Percentiles rank a stretch among this genome's conserved stretches.
Conservation (phyloP, 2,329 filamentous ascomycete species). For the Pyrenophora teres region DNA sequence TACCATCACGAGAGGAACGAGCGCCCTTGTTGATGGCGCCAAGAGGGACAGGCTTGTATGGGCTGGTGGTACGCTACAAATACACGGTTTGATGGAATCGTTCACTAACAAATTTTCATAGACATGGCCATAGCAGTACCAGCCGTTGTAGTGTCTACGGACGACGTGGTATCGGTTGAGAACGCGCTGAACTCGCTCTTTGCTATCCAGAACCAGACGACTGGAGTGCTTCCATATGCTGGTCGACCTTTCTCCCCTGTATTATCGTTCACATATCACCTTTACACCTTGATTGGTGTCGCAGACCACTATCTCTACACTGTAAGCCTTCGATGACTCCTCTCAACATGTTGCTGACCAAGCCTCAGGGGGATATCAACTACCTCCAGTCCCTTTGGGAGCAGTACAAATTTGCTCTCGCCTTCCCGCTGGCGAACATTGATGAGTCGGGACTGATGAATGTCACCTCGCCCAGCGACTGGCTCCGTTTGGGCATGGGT, state of each 20-base stretch:
- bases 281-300: slow-evolving; percentile 55
- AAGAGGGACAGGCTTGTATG: slow-evolving; percentile 65
- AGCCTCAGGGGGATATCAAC: slow-evolving; percentile 40
- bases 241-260: slow-evolving; percentile 51
- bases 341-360: background rate
- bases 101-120: slow-evolving; percentile 6
- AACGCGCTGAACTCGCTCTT: slow-evolving; percentile 58
- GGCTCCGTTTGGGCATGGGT: slow-evolving; percentile 58
- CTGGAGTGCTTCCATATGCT: slow-evolving; percentile 58
- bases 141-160: slow-evolving; percentile 59
- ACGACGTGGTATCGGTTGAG: slow-evolving; percentile 57
- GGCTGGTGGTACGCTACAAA: slow-evolving; percentile 52
- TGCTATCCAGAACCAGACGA: slow-evolving; percentile 48
- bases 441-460: slow-evolving; percentile 54
- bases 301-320: slow-evolving; percentile 54
- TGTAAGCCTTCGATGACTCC: slow-evolving; percentile 13
- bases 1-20: slow-evolving; percentile 49
- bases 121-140: slow-evolving; percentile 65
- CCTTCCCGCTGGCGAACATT: slow-evolving; percentile 50
- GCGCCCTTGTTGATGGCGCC: slow-evolving; percentile 57
- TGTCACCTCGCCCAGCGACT: slow-evolving; percentile 52
- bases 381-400: slow-evolving; percentile 52
- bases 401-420: slow-evolving; percentile 51
- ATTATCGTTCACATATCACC: slow-evolving; percentile 61
- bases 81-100: background rate